Evolutionary conservation across 495 filamentous ascomycete species (phyloP), one percentile per base, ranked within the genome.

Genomic region (Aspergillus bertholletiae): DNA sequence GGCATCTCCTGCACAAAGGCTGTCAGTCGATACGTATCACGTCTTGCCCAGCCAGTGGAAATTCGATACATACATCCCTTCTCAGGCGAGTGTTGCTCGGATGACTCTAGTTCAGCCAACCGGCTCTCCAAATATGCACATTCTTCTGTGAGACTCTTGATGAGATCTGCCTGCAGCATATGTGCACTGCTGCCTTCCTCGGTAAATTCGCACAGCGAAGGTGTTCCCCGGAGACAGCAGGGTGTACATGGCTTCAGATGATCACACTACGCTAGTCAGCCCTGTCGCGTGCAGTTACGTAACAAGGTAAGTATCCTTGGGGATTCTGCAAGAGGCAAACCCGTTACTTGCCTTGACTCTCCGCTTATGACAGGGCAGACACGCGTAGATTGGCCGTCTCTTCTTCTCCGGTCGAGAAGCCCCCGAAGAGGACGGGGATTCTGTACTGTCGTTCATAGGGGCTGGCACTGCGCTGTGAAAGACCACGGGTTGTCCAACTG

Each of bases 101-200:
- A 37, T 15, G 34, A 37, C 18, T 43, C 39, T 12, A 43, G 18
- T 18, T 43, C 39, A 18, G 39, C 39, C 18, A 43, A 43, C 20
- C 18, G 7, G 20, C 20, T 43, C 22, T 43, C 39, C 5, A 43
- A 13, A 43, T 43, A 43, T 21, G 39, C 39, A 7, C 39, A 43
- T 43, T 43, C 39, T 43, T 43, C 39, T 3, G 39, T 43, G 39
- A 43, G 39, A 43, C n/a, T 43, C 18, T 43, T 43, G 39, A 43
- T 43, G 18, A 43, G 3, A 15, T 43, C 39, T 7, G 39, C 21
- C 39, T 43, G 39, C 18, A 43, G 39, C 39, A 8, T 43, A 22
- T 43, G 39, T 43, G 39, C 39, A 43, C n/a, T 43, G 18, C 18
- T 43, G 13, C 39, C 39, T 18, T 43, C 39, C 20, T 43, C 39